Percentiles rank a stretch among this genome's conserved stretches.
These are phyloP conservation scores for Aspergillus ibericus DNA, from an alignment of 2,329 filamentous ascomycete species.

Conservation along the genomic window DNA sequence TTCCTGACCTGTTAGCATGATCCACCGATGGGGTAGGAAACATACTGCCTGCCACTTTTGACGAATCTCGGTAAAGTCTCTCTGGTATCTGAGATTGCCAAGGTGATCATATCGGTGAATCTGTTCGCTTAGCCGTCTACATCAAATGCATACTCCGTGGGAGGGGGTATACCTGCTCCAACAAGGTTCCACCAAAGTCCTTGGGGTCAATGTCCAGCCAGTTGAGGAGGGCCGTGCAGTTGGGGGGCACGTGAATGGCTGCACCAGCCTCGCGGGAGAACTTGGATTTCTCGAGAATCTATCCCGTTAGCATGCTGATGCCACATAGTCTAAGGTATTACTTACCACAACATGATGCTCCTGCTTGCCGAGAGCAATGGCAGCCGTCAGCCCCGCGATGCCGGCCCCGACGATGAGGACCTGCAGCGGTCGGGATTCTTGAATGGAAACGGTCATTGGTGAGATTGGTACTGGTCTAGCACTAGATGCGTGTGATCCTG, in stretches of 20 bases:
- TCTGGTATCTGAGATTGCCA: slow-evolving; percentile 19
- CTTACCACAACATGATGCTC: slow-evolving; percentile 36
- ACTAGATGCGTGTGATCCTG: too few species aligned
- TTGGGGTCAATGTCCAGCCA: slow-evolving; percentile 26
- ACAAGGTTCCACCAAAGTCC: slow-evolving; percentile 25
- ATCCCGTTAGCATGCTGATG: background rate
- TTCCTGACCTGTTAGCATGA: slow-evolving; percentile 15
- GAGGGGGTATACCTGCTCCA: slow-evolving; percentile 20
- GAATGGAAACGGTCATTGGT: background rate
- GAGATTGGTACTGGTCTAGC: background rate
- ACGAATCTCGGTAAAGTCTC: slow-evolving; percentile 18
- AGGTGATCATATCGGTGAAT: slow-evolving; percentile 20
- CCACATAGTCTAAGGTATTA: background rate
- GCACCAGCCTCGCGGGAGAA: slow-evolving; percentile 28
- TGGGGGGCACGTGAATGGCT: slow-evolving; percentile 28
- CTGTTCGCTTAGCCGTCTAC: slow-evolving; percentile 5
- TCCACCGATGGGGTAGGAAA: background rate
- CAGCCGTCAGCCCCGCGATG: slow-evolving; percentile 34
- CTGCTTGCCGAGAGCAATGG: slow-evolving; percentile 34
- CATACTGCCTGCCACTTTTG: slow-evolving; percentile 27
- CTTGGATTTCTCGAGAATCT: slow-evolving; percentile 32
- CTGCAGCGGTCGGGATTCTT: slow-evolving; percentile 10
- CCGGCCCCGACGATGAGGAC: slow-evolving; percentile 34
- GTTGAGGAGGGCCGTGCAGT: slow-evolving; percentile 27
- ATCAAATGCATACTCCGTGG: too few species aligned